Evolutionary conservation across 148 eudicot genomes (phyloP), one percentile per base, ranked within the genome.

Genomic region (Agrostemma githago): DNA sequence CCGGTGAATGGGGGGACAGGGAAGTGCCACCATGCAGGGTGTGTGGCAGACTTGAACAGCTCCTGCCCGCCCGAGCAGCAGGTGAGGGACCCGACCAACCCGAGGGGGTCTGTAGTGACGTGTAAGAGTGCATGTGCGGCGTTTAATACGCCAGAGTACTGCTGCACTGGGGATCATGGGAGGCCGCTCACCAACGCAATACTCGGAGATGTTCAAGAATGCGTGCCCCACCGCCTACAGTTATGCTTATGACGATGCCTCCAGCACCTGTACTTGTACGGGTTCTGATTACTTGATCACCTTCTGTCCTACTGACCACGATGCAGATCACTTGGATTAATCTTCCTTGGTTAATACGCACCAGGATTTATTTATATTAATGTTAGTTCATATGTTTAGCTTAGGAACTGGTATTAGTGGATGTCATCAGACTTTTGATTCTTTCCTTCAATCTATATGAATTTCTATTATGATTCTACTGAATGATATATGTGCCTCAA

Each of bases 151-250:
- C 82, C 93, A 8, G 90, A 90, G 75, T 92, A 66, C 44, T 92
- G 97, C 26, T 92, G 97, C 81, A 86, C 91, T 3, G 91, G 90
- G 1, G 90, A 82, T 6, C 86, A 85, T 60, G 70, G 84, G 5
- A 81, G 82, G 8, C 89, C 96, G 16, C 64, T 41, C 86, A 61
- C 86, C 96, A 64, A 85, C 92, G 54, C 53, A 42, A 9, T 90
- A 85, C 75, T 93, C 98, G 54, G 57, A 72, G 80, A 78, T 86
- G 76, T 93, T 93, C 67, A 93, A 93, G 85, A 76, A 17, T 40
- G 98, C 96, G 26, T 93, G 98, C 63, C 98, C 96, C 0, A 70
- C 83, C 3, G 96, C 98, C 2, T 93, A 90, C 59, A 90, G 93
- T 71, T 93, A 93, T 37, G 98, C 98, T 0, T 93, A 89, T 12